These are phyloP conservation scores for Caloboletus firmus DNA, from an alignment of 1,284 basidiomycete genomes.

Conservation along the genomic window DNA sequence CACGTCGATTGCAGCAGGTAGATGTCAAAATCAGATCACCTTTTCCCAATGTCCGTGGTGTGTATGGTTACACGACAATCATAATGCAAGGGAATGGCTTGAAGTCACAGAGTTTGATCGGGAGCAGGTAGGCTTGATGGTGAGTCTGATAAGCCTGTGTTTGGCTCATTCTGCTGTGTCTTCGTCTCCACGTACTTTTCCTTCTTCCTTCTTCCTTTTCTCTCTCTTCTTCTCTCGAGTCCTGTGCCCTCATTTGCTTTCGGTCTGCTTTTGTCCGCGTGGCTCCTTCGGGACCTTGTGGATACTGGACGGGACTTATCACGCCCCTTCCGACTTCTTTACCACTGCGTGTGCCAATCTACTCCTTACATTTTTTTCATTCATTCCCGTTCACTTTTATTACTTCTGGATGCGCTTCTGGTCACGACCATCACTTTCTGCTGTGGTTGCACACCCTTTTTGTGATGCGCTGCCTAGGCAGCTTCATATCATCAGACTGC, in stretches of 20 bases:
- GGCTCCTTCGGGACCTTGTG: constrained; percentile 13
- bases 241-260: constrained; percentile 9
- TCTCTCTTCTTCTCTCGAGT: background rate
- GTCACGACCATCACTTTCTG: background rate
- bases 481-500: constrained; percentile 17
- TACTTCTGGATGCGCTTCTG: constrained; percentile 16
- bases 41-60: constrained; percentile 17
- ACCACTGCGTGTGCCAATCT: constrained; percentile 4
- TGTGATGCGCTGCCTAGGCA: constrained; percentile 8
- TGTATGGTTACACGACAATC: constrained; percentile 35
- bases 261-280: constrained; percentile 6
- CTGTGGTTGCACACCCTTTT: constrained; percentile 6
- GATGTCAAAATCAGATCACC: constrained; percentile 13
- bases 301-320: constrained; percentile 4
- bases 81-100: constrained; percentile 46
- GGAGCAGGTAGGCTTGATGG: constrained; percentile 31
- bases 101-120: constrained; percentile 46
- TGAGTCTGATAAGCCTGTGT: constrained; percentile 23
- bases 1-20: background rate
- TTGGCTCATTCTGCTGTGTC: constrained; percentile 4
- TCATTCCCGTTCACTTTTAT: constrained; percentile 10
- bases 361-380: background rate
- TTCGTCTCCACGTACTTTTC: background rate
- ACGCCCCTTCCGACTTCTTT: constrained; percentile 5
- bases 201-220: background rate